These are phyloP conservation scores for Cicer cuneatum DNA, from an alignment of 306 rosid species.

Conservation along the genomic window DNA sequence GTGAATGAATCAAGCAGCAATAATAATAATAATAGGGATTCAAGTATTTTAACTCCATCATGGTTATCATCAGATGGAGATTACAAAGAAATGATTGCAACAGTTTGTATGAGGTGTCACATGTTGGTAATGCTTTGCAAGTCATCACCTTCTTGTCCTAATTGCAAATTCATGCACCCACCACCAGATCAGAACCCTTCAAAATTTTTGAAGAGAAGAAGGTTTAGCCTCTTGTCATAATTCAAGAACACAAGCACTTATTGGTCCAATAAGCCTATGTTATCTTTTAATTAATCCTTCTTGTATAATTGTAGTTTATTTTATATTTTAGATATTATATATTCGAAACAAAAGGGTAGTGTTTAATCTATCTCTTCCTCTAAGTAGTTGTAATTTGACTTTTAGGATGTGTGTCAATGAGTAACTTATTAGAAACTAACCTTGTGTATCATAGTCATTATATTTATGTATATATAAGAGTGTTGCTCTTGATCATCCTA, in stretches of 20 bases:
- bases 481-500: constrained; percentile 33
- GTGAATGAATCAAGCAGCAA: constrained; percentile 4
- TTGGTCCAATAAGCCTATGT: constrained; percentile 20
- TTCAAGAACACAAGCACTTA: background rate
- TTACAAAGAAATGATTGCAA: constrained; percentile 77
- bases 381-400: constrained; percentile 31
- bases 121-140: constrained; percentile 90
- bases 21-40: background rate
- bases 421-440: constrained; percentile 44
- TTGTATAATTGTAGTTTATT: constrained; percentile 23
- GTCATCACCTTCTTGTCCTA: constrained; percentile 91
- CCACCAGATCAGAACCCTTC: constrained; percentile 68
- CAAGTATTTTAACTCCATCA: constrained; percentile 45
- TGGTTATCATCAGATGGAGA: constrained; percentile 61
- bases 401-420: constrained; percentile 19
- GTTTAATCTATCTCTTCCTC: constrained; percentile 28
- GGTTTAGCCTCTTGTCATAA: constrained; percentile 59
- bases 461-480: constrained; percentile 39
- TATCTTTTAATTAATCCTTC: constrained; percentile 17
- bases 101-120: constrained; percentile 86
- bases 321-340: constrained; percentile 12
- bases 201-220: constrained; percentile 59
- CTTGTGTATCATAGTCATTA: constrained; percentile 24
- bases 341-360: constrained; percentile 32
- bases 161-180: constrained; percentile 90